Evolutionary conservation across 164 flowering plant genomes (phyloP).

Genomic region (Saururus chinensis): DNA sequence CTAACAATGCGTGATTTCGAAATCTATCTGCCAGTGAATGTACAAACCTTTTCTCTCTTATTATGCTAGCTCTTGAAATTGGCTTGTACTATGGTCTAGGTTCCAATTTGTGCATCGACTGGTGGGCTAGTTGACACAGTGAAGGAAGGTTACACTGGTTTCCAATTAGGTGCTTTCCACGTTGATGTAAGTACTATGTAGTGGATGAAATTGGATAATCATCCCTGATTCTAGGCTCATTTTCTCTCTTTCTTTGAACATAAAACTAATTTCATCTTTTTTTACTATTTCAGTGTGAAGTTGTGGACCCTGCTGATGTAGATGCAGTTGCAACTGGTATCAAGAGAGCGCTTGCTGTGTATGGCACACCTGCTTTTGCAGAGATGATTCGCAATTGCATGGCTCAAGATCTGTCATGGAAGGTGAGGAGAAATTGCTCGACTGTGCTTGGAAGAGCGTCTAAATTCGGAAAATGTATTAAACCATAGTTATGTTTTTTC

Average conservation of each 20-base stretch:
- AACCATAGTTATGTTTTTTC: background rate
- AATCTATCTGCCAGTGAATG: background rate
- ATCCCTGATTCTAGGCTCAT: background rate
- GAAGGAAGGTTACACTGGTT: slow-evolving; percentile 88
- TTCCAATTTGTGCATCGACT: slow-evolving; percentile 70
- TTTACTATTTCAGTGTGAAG: slow-evolving; percentile 45
- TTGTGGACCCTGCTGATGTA: slow-evolving; percentile 68
- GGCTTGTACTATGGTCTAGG: slow-evolving; percentile 2
- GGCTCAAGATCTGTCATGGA: slow-evolving; percentile 97
- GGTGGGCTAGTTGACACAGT: slow-evolving; percentile 98
- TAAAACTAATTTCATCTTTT: background rate
- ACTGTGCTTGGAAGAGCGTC: background rate
- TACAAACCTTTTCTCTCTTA: background rate
- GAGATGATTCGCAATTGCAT: slow-evolving; percentile 80
- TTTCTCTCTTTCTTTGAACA: background rate
- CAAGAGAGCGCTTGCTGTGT: slow-evolving; percentile 43
- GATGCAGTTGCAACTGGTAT: slow-evolving; percentile 42
- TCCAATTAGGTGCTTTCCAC: slow-evolving; percentile 83
- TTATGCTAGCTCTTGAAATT: background rate
- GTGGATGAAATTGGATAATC: background rate
- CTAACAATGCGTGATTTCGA: too few species aligned
- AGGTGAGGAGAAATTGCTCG: slow-evolving; percentile 34
- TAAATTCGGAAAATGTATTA: background rate
- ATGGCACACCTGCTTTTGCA: slow-evolving; percentile 52
- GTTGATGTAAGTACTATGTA: slow-evolving; percentile 45